A percentile compares a stretch with the other conserved stretches of the same genome.
Conservation (phyloP, 176 grass and related monocot species). For the Oryza brachyantha region DNA sequence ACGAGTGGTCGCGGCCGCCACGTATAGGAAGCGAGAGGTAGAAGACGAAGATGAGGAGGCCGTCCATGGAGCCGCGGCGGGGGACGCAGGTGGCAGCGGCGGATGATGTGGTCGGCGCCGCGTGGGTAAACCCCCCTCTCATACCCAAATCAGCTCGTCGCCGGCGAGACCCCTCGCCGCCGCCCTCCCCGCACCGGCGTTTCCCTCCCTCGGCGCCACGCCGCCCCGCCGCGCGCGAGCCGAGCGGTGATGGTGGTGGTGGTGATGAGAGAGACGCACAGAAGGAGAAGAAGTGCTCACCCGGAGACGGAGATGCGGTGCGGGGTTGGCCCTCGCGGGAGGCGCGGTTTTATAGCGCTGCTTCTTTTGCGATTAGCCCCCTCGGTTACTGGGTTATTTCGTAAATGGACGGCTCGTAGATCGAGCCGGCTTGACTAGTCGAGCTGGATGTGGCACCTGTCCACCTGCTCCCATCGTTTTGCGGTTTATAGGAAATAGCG, state of each 20-base stretch:
- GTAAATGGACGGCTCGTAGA: background rate
- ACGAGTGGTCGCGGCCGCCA: conserved; percentile 34
- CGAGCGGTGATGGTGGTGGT: background rate
- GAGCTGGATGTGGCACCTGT: background rate
- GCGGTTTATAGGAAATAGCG: no score
- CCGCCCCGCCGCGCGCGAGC: conserved; percentile 23
- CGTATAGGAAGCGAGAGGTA: conserved; percentile 97
- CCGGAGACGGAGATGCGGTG: no score
- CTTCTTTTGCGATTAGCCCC: background rate
- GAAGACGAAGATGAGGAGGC: conserved; percentile 96
- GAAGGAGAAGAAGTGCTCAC: no score
- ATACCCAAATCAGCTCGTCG: conserved; percentile 56
- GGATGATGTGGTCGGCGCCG: conserved; percentile 49
- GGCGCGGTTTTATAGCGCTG: background rate
- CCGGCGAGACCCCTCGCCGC: conserved; percentile 38
- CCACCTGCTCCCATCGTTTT: no score
- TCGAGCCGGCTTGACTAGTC: background rate
- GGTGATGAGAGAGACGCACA: background rate
- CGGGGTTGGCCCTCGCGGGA: background rate
- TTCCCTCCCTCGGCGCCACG: conserved; percentile 38
- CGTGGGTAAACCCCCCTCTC: conserved; percentile 65
- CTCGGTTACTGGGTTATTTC: background rate
- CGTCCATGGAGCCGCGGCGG: conserved; percentile 66
- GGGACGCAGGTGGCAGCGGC: conserved; percentile 29
- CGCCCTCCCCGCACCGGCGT: conserved; percentile 41